Percentiles rank a stretch among this genome's conserved stretches.
phyloP scores from a whole-genome alignment of 768 basidiomycete genomes.

The Lactarius vividus region DNA sequence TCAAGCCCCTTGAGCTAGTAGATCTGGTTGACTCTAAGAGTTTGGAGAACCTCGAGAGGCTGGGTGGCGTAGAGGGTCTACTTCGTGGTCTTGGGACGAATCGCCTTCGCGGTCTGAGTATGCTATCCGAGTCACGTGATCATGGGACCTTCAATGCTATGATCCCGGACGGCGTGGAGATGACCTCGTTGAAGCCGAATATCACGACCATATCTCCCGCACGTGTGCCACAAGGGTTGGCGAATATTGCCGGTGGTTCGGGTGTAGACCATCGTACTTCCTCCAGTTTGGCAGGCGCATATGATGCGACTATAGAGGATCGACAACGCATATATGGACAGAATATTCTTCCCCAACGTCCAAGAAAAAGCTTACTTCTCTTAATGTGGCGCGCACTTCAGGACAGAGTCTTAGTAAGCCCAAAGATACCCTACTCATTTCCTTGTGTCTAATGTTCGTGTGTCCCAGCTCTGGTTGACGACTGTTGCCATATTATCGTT shows the following conservation, averaged over 20 bases:
- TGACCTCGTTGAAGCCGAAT: too few species aligned
- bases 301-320: slow-evolving; percentile 40
- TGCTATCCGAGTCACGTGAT: too few species aligned
- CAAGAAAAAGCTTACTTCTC: slow-evolving; percentile 46
- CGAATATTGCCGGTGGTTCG: too few species aligned
- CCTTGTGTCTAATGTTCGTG: too few species aligned
- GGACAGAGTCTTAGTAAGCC: slow-evolving; percentile 59
- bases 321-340: slow-evolving; percentile 49
- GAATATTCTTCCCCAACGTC: slow-evolving; percentile 50
- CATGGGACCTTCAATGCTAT: too few species aligned
- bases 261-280: neutral
- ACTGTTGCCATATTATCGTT: too few species aligned
- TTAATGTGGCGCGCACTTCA: slow-evolving; percentile 63
- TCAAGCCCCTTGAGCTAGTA: slow-evolving; percentile 74
- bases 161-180: too few species aligned
- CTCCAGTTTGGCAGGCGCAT: slow-evolving; percentile 28
- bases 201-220: too few species aligned
- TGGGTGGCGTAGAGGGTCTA: slow-evolving; percentile 74
- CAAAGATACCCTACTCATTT: neutral
- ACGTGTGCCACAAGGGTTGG: too few species aligned
- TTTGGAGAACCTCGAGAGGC: slow-evolving; percentile 55
- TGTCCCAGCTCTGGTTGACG: too few species aligned
- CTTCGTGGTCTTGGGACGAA: slow-evolving; percentile 74
- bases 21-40: slow-evolving; percentile 88
- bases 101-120: slow-evolving; percentile 43